These are phyloP conservation scores for Lotmaria passim DNA, from an alignment of 208 protist genomes.

Conservation along the genomic window DNA sequence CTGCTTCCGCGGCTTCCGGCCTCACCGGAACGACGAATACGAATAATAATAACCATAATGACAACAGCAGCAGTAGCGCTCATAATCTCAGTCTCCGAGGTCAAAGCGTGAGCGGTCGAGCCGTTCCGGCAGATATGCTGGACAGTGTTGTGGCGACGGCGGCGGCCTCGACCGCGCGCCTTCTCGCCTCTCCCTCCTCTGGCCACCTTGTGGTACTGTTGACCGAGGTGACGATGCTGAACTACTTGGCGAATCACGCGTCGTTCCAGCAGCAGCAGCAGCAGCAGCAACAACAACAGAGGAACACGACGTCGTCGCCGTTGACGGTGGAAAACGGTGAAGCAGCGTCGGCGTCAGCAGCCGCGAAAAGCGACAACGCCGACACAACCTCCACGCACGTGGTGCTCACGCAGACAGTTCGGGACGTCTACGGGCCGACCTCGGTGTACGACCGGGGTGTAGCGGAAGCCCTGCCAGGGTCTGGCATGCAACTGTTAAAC, in stretches of 20 bases:
- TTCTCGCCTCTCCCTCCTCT: slow-evolving; percentile 45
- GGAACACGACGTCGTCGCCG: background rate
- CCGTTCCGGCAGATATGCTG: slow-evolving; percentile 17
- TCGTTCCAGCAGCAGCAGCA: slow-evolving; percentile 11
- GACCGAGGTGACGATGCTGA: slow-evolving; percentile 70
- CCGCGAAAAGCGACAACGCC: too few relatives aligned
- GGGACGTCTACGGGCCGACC: slow-evolving; percentile 30
- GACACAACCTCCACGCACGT: too few relatives aligned
- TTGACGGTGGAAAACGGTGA: background rate
- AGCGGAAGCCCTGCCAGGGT: background rate
- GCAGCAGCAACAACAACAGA: slow-evolving; percentile 6
- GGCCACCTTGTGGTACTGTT: slow-evolving; percentile 73
- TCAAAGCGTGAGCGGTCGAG: slow-evolving; percentile 1
- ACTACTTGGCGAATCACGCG: slow-evolving; percentile 61
- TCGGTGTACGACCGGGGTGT: slow-evolving; percentile 27
- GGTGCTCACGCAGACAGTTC: slow-evolving; percentile 9
- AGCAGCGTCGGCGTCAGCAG: background rate
- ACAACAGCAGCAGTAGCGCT: slow-evolving; percentile 8
- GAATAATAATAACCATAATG: background rate
- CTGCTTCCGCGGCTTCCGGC: slow-evolving; percentile 1
- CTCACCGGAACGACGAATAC: background rate
- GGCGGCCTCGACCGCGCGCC: slow-evolving; percentile 26
- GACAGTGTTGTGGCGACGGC: slow-evolving; percentile 21
- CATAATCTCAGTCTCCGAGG: too few relatives aligned
- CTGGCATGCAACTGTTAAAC: background rate